Conservation (phyloP, 2,329 filamentous ascomycete genomes). For the Rhinocladiella mackenziei region DNA sequence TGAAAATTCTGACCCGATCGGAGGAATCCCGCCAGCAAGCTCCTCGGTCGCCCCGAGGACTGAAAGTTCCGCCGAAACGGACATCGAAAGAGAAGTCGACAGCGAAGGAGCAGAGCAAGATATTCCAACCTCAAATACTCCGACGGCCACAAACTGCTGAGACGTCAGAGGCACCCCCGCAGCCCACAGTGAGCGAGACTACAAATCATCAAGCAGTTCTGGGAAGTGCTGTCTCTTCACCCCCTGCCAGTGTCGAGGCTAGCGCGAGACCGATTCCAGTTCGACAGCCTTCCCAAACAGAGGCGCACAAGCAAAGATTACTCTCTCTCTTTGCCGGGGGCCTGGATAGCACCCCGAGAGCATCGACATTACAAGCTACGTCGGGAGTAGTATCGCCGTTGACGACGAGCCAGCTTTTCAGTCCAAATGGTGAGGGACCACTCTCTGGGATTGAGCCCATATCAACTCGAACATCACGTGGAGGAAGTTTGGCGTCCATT, state of each 20-base stretch:
- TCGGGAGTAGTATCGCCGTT: conserved; percentile 25
- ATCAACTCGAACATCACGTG: conserved; percentile 25
- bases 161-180: conserved; percentile 11
- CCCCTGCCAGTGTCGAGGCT: neutral
- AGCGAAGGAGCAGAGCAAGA: conserved; percentile 35
- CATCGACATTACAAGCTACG: conserved; percentile 6
- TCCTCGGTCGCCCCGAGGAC: conserved; percentile 17
- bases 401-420: conserved; percentile 21
- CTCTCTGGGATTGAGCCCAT: conserved; percentile 29
- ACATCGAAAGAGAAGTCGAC: conserved; percentile 12
- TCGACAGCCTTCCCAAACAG: conserved; percentile 11
- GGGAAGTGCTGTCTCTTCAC: conserved; percentile 4
- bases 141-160: conserved; percentile 46
- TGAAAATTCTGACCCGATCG: conserved; percentile 30
- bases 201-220: neutral
- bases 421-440: conserved; percentile 21
- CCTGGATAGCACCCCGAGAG: conserved; percentile 9
- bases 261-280: conserved; percentile 18
- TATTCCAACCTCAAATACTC: conserved; percentile 53
- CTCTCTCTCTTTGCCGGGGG: conserved; percentile 62
- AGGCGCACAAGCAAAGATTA: conserved; percentile 45
- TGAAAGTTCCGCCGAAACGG: conserved; percentile 16
- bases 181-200: conserved; percentile 17
- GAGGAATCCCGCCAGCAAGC: conserved; percentile 21
- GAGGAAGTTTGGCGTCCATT: conserved; percentile 28